A percentile compares a stretch with the other conserved stretches of the same genome.
Conservation (phyloP, 1,139 yeast species). For the Kodamaea arcana region DNA sequence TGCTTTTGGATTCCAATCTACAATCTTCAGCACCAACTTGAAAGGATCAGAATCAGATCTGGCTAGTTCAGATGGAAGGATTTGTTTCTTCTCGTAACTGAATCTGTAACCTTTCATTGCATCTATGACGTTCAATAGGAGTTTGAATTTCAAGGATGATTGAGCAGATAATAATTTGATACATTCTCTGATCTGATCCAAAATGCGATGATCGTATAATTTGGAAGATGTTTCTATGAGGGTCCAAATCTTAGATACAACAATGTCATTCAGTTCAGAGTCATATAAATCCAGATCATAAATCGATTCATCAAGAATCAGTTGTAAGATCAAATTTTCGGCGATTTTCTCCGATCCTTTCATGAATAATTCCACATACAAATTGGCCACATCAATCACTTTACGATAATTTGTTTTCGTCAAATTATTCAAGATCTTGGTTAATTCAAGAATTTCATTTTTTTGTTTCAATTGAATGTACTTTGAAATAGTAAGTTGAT, state of each 20-base stretch:
- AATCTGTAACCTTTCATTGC: constrained; percentile 4
- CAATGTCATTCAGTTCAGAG: constrained; percentile 1
- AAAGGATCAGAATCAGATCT: constrained; percentile 6
- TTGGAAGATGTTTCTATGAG: constrained; percentile 14
- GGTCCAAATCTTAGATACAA: constrained; percentile 4
- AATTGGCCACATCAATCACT: constrained; percentile 5
- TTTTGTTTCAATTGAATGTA: constrained; percentile 29
- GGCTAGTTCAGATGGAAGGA: constrained; percentile 2
- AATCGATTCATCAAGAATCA: constrained; percentile 1
- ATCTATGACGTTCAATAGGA: constrained; percentile 5
- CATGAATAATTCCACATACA: constrained; percentile 4
- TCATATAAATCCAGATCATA: background rate
- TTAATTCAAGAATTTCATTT: background rate
- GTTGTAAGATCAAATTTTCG: background rate
- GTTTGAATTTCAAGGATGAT: constrained; percentile 2
- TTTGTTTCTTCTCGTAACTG: background rate
- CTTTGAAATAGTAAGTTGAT: constrained; percentile 35
- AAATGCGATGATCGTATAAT: constrained; percentile 39
- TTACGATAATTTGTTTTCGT: constrained; percentile 28
- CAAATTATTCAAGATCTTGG: constrained; percentile 28
- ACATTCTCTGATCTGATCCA: constrained; percentile 20
- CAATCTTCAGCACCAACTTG: constrained; percentile 31
- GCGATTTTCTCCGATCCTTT: background rate
- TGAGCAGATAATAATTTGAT: constrained; percentile 23
- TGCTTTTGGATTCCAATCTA: constrained; percentile 54